Evolutionary conservation across 768 basidiomycete species (phyloP), one percentile per base, ranked within the genome.

Genomic region (Psilocybe azurescens): DNA sequence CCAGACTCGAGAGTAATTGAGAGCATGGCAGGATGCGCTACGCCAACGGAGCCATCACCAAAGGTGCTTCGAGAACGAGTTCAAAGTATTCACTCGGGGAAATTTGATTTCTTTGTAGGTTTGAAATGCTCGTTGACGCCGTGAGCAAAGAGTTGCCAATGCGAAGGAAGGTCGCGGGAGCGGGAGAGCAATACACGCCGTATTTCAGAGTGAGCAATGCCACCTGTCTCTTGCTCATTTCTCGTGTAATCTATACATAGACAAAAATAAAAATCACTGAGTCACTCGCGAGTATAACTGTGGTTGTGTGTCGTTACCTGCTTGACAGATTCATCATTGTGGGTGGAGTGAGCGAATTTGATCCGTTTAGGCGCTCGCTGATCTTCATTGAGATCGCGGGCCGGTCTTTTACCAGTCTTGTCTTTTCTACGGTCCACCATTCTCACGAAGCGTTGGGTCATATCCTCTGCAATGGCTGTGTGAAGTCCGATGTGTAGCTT

Each of bases 401-500:
- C 58, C 1, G 44, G 41, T 24, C 46, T 24, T 8, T 14, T 38
- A 36, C 49, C 20, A 10, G 14, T 1, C 24, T 58, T 30, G 16
- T 53, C 39, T 3, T n/a, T 41, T 63, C 18, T 8, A 30, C 18
- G 5, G 13, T 10, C 0, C 2, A 6, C 24, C 24, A 24, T 24
- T 24, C 2, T 24, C 24, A 46, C 49, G 3, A 16, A 33, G 16
- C 57, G 57, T 5, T 56, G 30, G 3, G 61, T 28, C 29, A 54
- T 36, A 14, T 66, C 65, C 28, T 38, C 39, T 24, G 60, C 49
- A 30, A 61, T 61, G 29, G 59, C 49, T 14, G 56, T 11, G 30
- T 63, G 53, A 14, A 66, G 58, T 11, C 65, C 65, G 14, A 63
- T 48, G 46, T 65, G 64, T 20, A 65, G 48, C 39, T 65, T 65